Conservation (phyloP, 495 filamentous ascomycete genomes). For the Echria macrotheca region DNA sequence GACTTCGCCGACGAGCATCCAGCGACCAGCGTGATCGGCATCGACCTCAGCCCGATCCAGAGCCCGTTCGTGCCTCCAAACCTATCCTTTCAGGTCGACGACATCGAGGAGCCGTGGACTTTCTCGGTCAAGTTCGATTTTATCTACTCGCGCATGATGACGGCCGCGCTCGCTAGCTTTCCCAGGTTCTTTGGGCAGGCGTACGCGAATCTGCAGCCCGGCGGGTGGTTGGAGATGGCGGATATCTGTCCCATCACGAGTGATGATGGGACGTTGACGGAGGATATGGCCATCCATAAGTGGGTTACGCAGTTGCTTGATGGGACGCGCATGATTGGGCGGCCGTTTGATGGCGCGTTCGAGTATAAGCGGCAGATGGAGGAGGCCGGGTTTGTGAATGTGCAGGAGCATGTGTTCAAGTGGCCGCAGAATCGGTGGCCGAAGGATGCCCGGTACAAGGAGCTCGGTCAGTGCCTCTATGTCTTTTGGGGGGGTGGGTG, state of each 20-base stretch:
- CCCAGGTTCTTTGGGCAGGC: conserved; percentile 30
- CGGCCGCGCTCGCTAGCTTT: conserved; percentile 38
- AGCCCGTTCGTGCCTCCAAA: conserved; percentile 31
- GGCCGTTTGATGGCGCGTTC: neutral
- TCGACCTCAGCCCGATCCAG: conserved; percentile 45
- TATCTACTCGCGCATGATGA: conserved; percentile 40
- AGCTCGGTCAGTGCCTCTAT: conserved; percentile 34
- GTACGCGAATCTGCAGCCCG: conserved; percentile 37
- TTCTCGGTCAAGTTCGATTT: conserved; percentile 41
- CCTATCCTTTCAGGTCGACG: conserved; percentile 36
- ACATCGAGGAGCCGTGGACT: conserved; percentile 38
- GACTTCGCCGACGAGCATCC: conserved; percentile 24
- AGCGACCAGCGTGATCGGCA: conserved; percentile 17
- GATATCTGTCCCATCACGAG: conserved; percentile 16
- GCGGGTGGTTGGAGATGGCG: conserved; percentile 39
- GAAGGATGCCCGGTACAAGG: conserved; percentile 40
- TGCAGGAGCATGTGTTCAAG: conserved; percentile 23
- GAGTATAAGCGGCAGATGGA: conserved; percentile 4
- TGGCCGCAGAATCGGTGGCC: conserved; percentile 41
- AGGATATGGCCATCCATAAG: neutral
- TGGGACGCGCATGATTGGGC: neutral
- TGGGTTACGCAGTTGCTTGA: neutral
- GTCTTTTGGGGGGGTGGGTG: neutral
- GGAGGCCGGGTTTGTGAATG: conserved; percentile 27
- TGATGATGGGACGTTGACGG: conserved; percentile 1